Percentiles rank a stretch among this genome's conserved stretches.
These are phyloP conservation scores for Phytophthora kernoviae DNA, from an alignment of 352 stramenopile genomes.

Conservation along the genomic window DNA sequence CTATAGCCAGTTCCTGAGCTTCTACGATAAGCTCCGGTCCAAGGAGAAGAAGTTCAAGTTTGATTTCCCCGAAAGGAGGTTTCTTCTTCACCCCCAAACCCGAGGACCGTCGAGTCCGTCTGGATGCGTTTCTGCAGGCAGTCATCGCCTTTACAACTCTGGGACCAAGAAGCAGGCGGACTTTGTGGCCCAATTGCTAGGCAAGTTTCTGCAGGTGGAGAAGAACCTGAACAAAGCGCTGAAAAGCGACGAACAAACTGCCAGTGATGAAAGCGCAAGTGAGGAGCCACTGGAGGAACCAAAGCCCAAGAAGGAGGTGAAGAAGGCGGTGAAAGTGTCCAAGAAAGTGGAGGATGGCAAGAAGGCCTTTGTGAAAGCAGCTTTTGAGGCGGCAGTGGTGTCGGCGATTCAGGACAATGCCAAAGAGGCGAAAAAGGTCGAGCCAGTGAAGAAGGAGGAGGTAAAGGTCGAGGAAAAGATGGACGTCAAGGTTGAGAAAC, in stretches of 20 bases:
- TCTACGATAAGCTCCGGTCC: slow-evolving; percentile 51
- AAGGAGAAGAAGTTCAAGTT: slow-evolving; percentile 51
- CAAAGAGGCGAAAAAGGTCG: slow-evolving; percentile 24
- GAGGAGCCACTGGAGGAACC: slow-evolving; percentile 28
- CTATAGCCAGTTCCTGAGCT: slow-evolving; percentile 66
- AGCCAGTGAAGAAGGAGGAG: slow-evolving; percentile 3
- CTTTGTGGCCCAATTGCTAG: slow-evolving; percentile 41
- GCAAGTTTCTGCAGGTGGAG: slow-evolving; percentile 54
- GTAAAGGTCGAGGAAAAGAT: slow-evolving; percentile 6
- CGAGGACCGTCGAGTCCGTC: slow-evolving; percentile 48
- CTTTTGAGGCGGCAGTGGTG: slow-evolving; percentile 29
- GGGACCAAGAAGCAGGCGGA: slow-evolving; percentile 31
- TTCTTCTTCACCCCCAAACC: slow-evolving; percentile 70
- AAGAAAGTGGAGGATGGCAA: slow-evolving; percentile 33
- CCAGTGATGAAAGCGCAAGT: slow-evolving; percentile 29
- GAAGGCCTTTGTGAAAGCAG: slow-evolving; percentile 34
- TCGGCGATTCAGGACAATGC: slow-evolving; percentile 39
- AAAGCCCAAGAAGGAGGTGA: slow-evolving; percentile 16
- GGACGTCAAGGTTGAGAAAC: slow-evolving; percentile 9
- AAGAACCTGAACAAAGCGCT: slow-evolving; percentile 24
- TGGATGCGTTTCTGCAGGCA: slow-evolving; percentile 65
- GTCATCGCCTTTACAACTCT: slow-evolving; percentile 36
- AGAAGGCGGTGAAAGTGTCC: slow-evolving; percentile 17
- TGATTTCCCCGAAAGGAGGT: slow-evolving; percentile 66
- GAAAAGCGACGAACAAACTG: slow-evolving; percentile 31